Evolutionary conservation across 495 filamentous ascomycete genomes (phyloP), one percentile per base, ranked within the genome.

Genomic region (Tuber calosporum): DNA sequence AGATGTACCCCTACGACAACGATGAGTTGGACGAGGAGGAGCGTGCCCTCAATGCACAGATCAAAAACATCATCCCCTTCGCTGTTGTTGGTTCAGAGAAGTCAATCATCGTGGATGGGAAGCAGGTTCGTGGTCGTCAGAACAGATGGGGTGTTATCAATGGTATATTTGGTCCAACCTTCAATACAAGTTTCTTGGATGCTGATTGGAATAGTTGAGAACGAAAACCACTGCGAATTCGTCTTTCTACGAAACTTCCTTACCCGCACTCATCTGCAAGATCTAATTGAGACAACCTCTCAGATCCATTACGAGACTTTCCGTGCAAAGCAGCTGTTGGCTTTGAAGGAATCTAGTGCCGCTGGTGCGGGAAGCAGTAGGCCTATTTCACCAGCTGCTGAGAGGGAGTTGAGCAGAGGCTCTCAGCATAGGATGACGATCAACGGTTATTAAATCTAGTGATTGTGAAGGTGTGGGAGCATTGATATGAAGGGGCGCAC

Each of bases 231-330:
- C 85, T 99, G 95, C 89, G 95, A 99, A 87, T 99, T 99, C 82
- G 91, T 98, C 80, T 97, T 95, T 83, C 88, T 99, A 36, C 88
- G 95, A 80, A 94, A 99, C 87, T 99, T 99, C 88, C 87, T 99
- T 74, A 97, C 95, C 79, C 93, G 95, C 82, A 98, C 95, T 67
- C 95, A 99, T 84, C 89, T 99, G 67, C 95, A 99, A 86, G 95
- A 99, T 80, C 89, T 99, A 72, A 97, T 99, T 83, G 95, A 99
- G 84, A 99, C 95, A 19, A 99, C 95, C n/a, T 97, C 94, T 78
- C 95, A 98, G 86, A 99, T 98, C 84, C 95, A 99, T 86, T 99
- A 99, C 86, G 95, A 99, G 87, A 96, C 92, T 69, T 99, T 98
- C 93, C 94, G 95, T 84, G 94, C 95, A 77, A 99, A 98, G 88